Evolutionary conservation across 129 eudicot species (phyloP).

Genomic region (Flaveria brownii): DNA sequence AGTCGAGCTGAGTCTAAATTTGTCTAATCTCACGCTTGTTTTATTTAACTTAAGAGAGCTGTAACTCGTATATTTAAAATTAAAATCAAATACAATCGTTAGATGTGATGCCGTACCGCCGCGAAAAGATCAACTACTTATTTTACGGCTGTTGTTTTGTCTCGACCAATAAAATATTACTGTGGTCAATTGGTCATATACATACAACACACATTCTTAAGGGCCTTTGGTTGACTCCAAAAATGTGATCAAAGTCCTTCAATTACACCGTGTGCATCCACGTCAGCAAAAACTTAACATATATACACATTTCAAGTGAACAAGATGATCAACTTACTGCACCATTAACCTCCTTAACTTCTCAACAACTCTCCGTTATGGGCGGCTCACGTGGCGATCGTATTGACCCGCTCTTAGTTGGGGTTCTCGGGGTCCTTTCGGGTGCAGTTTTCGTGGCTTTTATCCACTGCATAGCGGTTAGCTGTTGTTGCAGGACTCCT

Average conservation of each 20-base stretch:
- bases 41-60: too few species aligned
- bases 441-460: slow-evolving; percentile 53
- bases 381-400: slow-evolving; percentile 21
- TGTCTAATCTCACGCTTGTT: too few species aligned
- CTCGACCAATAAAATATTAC: slow-evolving; percentile 14
- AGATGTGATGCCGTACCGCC: background rate
- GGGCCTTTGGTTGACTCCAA: slow-evolving; percentile 24
- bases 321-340: background rate
- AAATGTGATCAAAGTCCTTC: slow-evolving; percentile 29
- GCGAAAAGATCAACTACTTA: slow-evolving; percentile 3
- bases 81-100: background rate
- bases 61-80: background rate
- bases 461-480: slow-evolving; percentile 45
- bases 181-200: background rate
- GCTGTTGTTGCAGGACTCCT: background rate
- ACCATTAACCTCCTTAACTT: slow-evolving; percentile 3
- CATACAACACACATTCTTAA: background rate
- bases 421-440: slow-evolving; percentile 56
- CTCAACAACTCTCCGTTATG: background rate
- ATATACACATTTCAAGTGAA: slow-evolving; percentile 14
- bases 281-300: slow-evolving; percentile 26
- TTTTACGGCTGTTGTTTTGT: slow-evolving; percentile 35
- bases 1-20: too few species aligned
- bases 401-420: slow-evolving; percentile 52
- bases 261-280: slow-evolving; percentile 40